phyloP scores from a whole-genome alignment of 2,329 filamentous ascomycete genomes.

The Arthrobotrys iridis region DNA sequence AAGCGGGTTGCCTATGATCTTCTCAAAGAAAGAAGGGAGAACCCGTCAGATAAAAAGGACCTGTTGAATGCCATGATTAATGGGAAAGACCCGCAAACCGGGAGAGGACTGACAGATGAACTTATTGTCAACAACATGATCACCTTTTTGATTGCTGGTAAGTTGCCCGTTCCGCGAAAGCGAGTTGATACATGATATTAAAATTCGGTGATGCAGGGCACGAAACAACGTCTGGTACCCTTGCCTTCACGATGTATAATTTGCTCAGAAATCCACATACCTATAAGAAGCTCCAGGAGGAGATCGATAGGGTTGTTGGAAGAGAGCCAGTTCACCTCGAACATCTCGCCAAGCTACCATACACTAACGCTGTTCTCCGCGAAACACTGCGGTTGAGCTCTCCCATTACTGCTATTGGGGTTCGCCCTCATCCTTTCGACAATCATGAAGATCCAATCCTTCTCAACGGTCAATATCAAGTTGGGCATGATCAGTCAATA shows the following conservation, averaged over 20 bases:
- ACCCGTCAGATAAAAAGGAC: slow-evolving; percentile 71
- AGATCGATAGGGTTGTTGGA: slow-evolving; percentile 74
- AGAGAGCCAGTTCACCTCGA: slow-evolving; percentile 69
- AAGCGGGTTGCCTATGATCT: slow-evolving; percentile 70
- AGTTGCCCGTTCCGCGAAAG: slow-evolving; percentile 48
- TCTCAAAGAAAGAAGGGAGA: slow-evolving; percentile 68
- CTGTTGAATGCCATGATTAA: slow-evolving; percentile 76
- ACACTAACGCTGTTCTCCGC: slow-evolving; percentile 72
- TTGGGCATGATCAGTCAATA: slow-evolving; percentile 67
- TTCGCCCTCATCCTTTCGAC: slow-evolving; percentile 67
- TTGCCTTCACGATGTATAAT: slow-evolving; percentile 74
- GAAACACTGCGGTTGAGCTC: slow-evolving; percentile 73
- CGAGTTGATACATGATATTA: too few relatives aligned
- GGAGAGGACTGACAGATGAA: slow-evolving; percentile 71
- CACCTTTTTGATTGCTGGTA: slow-evolving; percentile 74
- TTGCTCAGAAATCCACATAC: slow-evolving; percentile 72
- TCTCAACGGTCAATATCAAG: slow-evolving; percentile 70
- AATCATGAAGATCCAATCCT: slow-evolving; percentile 63
- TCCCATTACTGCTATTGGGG: slow-evolving; percentile 69
- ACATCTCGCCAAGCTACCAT: slow-evolving; percentile 72
- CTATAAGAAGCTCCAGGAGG: slow-evolving; percentile 71
- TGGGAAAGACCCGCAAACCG: slow-evolving; percentile 74
- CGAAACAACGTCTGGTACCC: slow-evolving; percentile 75
- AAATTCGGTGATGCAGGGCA: slow-evolving; percentile 64
- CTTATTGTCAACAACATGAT: slow-evolving; percentile 76